Evolutionary conservation across 2,329 filamentous ascomycete species (phyloP).

Genomic region (Epichloe baconii): DNA sequence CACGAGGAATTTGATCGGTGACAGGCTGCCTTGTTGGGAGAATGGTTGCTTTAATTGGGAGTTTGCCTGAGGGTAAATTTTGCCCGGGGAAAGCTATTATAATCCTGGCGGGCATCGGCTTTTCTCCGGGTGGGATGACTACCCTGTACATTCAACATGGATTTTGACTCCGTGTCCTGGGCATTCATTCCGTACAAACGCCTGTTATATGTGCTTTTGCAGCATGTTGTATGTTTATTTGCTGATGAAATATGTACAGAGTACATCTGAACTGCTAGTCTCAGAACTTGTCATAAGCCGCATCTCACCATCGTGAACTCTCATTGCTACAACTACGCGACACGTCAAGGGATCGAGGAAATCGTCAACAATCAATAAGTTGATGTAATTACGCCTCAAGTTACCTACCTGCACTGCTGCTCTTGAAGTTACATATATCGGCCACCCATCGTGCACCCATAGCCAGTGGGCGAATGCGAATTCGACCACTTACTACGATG

Average conservation of each 20-base stretch:
- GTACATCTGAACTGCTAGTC: too few species aligned
- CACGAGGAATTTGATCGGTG: neutral
- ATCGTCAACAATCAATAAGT: too few species aligned
- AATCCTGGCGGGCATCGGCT: neutral
- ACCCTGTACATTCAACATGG: neutral
- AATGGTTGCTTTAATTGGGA: neutral
- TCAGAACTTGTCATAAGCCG: too few species aligned
- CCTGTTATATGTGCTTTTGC: too few species aligned
- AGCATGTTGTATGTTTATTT: too few species aligned
- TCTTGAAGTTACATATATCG: neutral
- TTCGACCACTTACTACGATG: conserved; percentile 8
- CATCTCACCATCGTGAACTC: too few species aligned
- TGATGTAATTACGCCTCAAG: neutral
- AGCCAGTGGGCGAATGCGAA: conserved; percentile 1
- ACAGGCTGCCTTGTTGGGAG: neutral
- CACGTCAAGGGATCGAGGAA: too few species aligned
- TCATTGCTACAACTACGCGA: too few species aligned
- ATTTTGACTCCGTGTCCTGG: too few species aligned
- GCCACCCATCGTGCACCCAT: neutral
- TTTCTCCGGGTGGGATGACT: conserved; percentile 3
- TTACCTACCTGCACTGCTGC: neutral
- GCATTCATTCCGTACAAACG: too few species aligned
- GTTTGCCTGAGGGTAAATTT: conserved; percentile 1
- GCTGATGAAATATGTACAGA: too few species aligned
- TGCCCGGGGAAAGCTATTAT: neutral